A percentile compares a stretch with the other conserved stretches of the same genome.
phyloP scores from a whole-genome alignment of 164 flowering plant genomes.

The Paratinospora sagittata region DNA sequence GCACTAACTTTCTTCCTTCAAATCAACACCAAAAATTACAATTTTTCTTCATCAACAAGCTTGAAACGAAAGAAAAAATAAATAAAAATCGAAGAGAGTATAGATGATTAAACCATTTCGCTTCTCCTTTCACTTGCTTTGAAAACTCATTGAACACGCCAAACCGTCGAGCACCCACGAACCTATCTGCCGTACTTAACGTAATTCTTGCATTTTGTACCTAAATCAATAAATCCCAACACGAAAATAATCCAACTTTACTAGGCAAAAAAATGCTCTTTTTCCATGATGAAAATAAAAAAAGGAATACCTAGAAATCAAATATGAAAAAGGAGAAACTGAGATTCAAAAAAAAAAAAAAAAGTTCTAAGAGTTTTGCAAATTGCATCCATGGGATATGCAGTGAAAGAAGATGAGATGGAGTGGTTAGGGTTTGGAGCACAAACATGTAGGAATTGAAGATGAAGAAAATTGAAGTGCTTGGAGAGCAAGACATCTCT shows the following conservation, averaged over 20 bases:
- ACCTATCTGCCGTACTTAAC: constrained; percentile 28
- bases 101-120: constrained; percentile 25
- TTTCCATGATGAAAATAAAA: background rate
- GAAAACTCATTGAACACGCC: constrained; percentile 83
- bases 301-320: constrained; percentile 2
- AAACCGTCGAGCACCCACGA: constrained; percentile 38
- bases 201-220: constrained; percentile 24
- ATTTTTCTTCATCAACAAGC: background rate
- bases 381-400: background rate
- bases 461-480: constrained; percentile 24
- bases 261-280: too few relatives aligned
- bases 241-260: background rate
- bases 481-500: constrained; percentile 47
- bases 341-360: background rate
- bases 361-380: background rate
- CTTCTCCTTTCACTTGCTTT: constrained; percentile 64
- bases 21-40: too few relatives aligned
- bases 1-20: too few relatives aligned
- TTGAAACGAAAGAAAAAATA: background rate
- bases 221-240: constrained; percentile 19
- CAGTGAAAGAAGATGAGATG: background rate
- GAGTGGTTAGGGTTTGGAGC: background rate
- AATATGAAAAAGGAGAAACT: background rate
- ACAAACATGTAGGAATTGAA: constrained; percentile 34
- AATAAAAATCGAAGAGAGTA: background rate